Percentiles rank a stretch among this genome's conserved stretches.
Evolutionary conservation across 2,329 filamentous ascomycete species (phyloP).

Genomic region (Lasiodiplodia theobromae): DNA sequence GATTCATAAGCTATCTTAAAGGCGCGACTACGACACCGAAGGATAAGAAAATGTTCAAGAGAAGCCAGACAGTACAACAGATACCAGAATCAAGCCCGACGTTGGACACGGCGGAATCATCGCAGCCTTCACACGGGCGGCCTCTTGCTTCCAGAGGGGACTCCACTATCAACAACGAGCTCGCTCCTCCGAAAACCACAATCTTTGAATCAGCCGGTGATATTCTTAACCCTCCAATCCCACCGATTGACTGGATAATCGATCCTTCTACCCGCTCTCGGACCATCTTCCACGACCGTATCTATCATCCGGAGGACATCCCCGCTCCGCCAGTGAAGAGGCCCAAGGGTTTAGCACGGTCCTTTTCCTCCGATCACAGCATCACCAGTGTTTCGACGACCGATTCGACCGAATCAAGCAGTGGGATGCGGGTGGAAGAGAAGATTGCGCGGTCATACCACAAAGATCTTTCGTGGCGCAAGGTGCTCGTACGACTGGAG

Average conservation of each 20-base stretch:
- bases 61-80: conserved; percentile 75
- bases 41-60: conserved; percentile 64
- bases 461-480: conserved; percentile 89
- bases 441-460: conserved; percentile 98
- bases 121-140: conserved; percentile 1
- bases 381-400: conserved; percentile 27
- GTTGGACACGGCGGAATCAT: neutral
- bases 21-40: conserved; percentile 71
- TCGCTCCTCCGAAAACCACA: conserved; percentile 85
- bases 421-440: conserved; percentile 89
- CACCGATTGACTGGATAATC: conserved; percentile 79
- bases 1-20: conserved; percentile 44
- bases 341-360: conserved; percentile 40
- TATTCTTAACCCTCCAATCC: conserved; percentile 86
- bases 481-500: conserved; percentile 92
- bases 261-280: conserved; percentile 82
- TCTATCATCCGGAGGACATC: conserved; percentile 94
- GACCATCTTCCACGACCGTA: conserved; percentile 95
- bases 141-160: conserved; percentile 35
- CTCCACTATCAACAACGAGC: conserved; percentile 56
- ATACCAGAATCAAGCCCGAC: conserved; percentile 37
- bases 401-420: conserved; percentile 37
- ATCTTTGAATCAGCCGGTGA: conserved; percentile 96
- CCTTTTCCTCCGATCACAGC: conserved; percentile 50
- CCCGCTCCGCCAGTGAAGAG: conserved; percentile 72